Percentiles rank a stretch among this genome's conserved stretches.
Evolutionary conservation across 352 stramenopile species (phyloP).

Genomic region (Phytopythium aichiense): DNA sequence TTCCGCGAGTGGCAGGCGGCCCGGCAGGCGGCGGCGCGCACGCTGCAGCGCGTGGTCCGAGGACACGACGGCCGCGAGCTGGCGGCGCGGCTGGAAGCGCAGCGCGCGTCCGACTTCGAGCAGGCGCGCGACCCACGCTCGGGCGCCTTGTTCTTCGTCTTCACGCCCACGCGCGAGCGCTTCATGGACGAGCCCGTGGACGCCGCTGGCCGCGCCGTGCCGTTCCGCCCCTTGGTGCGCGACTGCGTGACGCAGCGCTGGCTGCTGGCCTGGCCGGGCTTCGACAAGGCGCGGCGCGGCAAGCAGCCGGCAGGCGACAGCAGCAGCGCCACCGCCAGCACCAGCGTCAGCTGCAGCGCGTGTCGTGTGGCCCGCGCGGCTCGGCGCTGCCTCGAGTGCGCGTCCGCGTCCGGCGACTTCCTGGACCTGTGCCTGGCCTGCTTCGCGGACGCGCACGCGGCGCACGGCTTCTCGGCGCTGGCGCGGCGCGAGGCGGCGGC

Average conservation of each 20-base stretch:
- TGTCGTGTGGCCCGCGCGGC: constrained; percentile 56
- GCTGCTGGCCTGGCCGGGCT: constrained; percentile 70
- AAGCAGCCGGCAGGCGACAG: not conserved
- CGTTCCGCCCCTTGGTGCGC: constrained; percentile 67
- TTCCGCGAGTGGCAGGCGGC: constrained; percentile 37
- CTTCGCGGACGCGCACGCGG: constrained; percentile 59
- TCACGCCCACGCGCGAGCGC: constrained; percentile 60
- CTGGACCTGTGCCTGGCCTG: constrained; percentile 72
- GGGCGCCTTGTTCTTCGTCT: constrained; percentile 59
- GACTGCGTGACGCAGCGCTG: constrained; percentile 66
- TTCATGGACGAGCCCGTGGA: constrained; percentile 59
- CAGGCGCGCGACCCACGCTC: constrained; percentile 54
- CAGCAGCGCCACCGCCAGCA: not conserved
- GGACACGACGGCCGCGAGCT: constrained; percentile 28
- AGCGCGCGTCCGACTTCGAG: constrained; percentile 69
- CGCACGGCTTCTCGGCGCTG: constrained; percentile 62
- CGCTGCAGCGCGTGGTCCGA: constrained; percentile 63
- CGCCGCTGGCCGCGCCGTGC: constrained; percentile 35
- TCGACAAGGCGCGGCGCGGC: constrained; percentile 13
- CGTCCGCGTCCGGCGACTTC: constrained; percentile 50
- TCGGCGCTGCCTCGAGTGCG: constrained; percentile 70
- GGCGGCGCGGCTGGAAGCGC: constrained; percentile 37
- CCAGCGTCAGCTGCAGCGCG: constrained; percentile 32
- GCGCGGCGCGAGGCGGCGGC: constrained; percentile 22
- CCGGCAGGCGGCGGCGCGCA: constrained; percentile 26